Base-by-base conservation (phyloP, 768 basidiomycete species). In the Tremella yokohamensis region DNA sequence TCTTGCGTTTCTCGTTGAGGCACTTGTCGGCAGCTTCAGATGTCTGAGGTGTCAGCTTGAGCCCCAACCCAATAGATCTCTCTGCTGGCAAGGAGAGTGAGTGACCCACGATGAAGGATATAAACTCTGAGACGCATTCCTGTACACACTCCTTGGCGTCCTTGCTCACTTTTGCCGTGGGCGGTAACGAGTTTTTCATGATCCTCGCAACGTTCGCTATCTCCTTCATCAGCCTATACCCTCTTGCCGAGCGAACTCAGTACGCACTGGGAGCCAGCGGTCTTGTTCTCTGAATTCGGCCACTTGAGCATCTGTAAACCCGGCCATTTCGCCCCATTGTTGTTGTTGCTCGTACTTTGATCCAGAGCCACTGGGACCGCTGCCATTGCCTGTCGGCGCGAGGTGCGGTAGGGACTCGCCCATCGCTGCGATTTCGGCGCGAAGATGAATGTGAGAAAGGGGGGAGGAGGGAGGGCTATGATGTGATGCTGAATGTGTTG, bases 131-230 rank as follows among this genome's bases (percentile, higher is more conserved):
- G 56, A 96, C 90, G 78, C 93, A 96, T 79, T 97, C 94, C 76
- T 98, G 94, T 42, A 97, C 90, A 78, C 90, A 92, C 79, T 98
- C 94, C 75, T 98, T 98, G 45, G 92, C 92, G 77, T 98, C 94
- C 77, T 97, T 97, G 8, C 90, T 89, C 69, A 97, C 94, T 79
- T 98, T 98, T 42, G 94, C 90, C 18, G 87, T 87, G 0, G 85
- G 79, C 0, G 94, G 93, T 1, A 97, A 86, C 11, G 90, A 83
- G 42, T 85, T 81, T 78, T 97, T 97, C 93, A 97, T 98, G 72
- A 98, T 93, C 19, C 94, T 84, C 15, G 91, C 85, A n/a, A 97
- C 92, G 74, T 98, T 98, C 52, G 93, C 93, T 67, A 98, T 98
- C 92, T 93, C 53, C 25, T 12, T n/a, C 15, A 8, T 34, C 22